These are phyloP conservation scores for Lachancea dasiensis DNA, from an alignment of 805 yeast genomes.

Conservation along the genomic window DNA sequence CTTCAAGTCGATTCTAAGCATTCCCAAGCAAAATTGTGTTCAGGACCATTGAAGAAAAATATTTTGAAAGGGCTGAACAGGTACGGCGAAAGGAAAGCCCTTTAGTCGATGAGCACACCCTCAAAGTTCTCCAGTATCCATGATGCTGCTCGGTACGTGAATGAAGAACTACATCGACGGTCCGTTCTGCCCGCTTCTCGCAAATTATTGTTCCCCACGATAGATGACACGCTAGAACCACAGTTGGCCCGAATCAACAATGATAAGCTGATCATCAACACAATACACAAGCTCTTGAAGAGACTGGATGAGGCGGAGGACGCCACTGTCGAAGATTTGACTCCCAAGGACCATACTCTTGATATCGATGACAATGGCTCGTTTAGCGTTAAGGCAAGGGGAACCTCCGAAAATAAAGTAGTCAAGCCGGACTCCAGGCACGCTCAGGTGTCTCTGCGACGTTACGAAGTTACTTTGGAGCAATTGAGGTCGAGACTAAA, in stretches of 20 bases:
- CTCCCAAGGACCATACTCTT: not conserved
- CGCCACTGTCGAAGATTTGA: not conserved
- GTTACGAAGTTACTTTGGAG: conserved; percentile 6
- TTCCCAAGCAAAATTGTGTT: not conserved
- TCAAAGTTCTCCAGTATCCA: conserved; percentile 14
- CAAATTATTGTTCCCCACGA: conserved; percentile 4
- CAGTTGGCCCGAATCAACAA: conserved; percentile 11
- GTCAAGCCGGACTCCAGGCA: conserved; percentile 4
- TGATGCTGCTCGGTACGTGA: conserved; percentile 21
- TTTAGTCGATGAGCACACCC: not conserved
- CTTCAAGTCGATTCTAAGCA: not conserved
- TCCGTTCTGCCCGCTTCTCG: conserved; percentile 15
- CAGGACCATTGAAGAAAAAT: not conserved
- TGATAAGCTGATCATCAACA: conserved; percentile 19
- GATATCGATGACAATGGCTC: too few relatives aligned
- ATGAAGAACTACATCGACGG: conserved; percentile 16
- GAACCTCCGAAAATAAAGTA: not conserved
- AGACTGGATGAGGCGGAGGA: conserved; percentile 6
- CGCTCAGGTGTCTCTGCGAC: conserved; percentile 3
- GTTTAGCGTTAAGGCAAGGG: not conserved
- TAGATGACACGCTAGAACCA: conserved; percentile 9
- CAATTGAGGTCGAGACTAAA: conserved; percentile 6
- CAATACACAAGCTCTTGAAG: conserved; percentile 19
- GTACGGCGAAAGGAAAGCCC: too few relatives aligned
- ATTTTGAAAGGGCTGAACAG: too few relatives aligned